Percentiles rank a stretch among this genome's conserved stretches.
Conservation (phyloP, 371 early-diverging fungal genomes). For the Actinomortierella ambigua region DNA sequence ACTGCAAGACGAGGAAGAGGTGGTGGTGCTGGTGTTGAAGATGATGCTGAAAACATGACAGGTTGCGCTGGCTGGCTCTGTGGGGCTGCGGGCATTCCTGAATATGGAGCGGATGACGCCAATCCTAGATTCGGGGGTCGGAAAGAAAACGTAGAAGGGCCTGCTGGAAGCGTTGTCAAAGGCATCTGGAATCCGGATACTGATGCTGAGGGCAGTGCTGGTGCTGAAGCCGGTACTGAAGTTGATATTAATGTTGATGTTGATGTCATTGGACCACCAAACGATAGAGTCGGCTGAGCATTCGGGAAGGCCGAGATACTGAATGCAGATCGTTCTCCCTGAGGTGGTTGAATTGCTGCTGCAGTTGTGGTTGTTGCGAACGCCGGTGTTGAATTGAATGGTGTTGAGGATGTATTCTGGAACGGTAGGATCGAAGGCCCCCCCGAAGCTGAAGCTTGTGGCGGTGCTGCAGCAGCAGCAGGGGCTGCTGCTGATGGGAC, state of each 20-base stretch:
- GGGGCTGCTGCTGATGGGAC: neutral
- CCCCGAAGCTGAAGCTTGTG: neutral
- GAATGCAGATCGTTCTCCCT: too few relatives aligned
- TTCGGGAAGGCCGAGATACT: too few relatives aligned
- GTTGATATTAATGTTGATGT: too few relatives aligned
- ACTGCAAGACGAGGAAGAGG: neutral
- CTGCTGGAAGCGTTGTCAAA: neutral
- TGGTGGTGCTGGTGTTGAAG: conserved; percentile 1
- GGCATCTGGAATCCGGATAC: too few relatives aligned
- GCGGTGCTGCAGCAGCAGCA: too few relatives aligned
- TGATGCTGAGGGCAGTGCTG: too few relatives aligned
- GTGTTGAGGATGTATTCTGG: too few relatives aligned
- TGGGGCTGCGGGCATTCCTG: neutral
- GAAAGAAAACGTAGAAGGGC: neutral
- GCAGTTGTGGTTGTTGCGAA: too few relatives aligned
- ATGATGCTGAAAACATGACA: neutral
- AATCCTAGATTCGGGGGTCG: neutral
- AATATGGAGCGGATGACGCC: neutral
- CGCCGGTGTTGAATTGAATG: too few relatives aligned
- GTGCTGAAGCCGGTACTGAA: neutral
- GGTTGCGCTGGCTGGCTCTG: neutral
- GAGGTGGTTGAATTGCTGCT: too few relatives aligned
- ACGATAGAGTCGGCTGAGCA: too few relatives aligned
- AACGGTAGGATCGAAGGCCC: neutral
- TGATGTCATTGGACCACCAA: too few relatives aligned